Evolutionary conservation across 1,139 yeast species (phyloP).

Genomic region (Pichia norvegensis): DNA sequence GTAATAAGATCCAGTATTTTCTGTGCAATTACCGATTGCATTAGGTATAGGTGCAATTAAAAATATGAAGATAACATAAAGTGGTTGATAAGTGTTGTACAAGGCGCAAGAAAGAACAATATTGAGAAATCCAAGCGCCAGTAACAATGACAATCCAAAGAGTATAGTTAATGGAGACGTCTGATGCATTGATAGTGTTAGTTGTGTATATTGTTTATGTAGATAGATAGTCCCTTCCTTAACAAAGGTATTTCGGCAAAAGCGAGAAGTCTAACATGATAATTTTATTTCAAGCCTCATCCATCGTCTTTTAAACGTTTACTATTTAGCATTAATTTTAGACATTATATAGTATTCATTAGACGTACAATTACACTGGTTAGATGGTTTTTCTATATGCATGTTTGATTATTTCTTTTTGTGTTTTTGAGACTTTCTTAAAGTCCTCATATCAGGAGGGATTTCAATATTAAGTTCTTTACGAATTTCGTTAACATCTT

Average conservation of each 20-base stretch:
- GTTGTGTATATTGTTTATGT: background rate
- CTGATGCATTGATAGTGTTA: conserved; percentile 2
- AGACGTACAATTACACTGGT: too few relatives aligned
- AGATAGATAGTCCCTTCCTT: too few relatives aligned
- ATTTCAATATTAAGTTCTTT: conserved; percentile 60
- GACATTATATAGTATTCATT: too few relatives aligned
- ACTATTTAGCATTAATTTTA: too few relatives aligned
- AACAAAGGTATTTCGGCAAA: too few relatives aligned
- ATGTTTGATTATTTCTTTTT: background rate
- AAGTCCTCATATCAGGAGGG: conserved; percentile 69
- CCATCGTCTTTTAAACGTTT: too few relatives aligned
- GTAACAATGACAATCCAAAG: conserved; percentile 59
- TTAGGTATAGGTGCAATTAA: conserved; percentile 69
- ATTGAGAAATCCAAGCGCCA: conserved; percentile 68
- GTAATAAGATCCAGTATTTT: conserved; percentile 31
- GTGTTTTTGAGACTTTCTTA: conserved; percentile 36
- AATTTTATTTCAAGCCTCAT: too few relatives aligned
- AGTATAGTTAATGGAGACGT: conserved; percentile 50
- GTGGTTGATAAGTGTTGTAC: conserved; percentile 61
- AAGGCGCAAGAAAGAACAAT: conserved; percentile 68
- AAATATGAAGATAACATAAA: conserved; percentile 58
- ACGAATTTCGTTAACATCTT: conserved; percentile 67
- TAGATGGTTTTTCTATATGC: too few relatives aligned
- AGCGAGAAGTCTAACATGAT: too few relatives aligned
- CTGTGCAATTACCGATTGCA: conserved; percentile 38